Evolutionary conservation across 192 early-diverging fungal species (phyloP).

Genomic region (Backusella parvicylindrica): DNA sequence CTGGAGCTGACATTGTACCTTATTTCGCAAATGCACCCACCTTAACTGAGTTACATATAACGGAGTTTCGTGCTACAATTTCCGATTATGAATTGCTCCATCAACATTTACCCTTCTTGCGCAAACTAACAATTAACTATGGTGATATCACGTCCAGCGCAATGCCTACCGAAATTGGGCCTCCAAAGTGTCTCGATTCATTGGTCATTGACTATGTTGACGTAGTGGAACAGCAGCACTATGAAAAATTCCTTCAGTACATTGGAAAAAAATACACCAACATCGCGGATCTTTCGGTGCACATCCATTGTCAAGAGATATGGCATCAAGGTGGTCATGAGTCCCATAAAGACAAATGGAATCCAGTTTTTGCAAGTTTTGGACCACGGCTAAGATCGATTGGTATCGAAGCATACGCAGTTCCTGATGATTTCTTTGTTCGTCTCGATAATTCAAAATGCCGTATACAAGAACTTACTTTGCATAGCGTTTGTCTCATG

Average conservation of each 20-base stretch:
- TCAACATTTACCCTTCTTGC: background rate
- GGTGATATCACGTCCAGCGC: background rate
- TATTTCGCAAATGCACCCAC: background rate
- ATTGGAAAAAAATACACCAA: background rate
- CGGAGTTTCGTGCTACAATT: background rate
- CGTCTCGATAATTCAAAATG: background rate
- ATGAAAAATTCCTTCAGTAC: background rate
- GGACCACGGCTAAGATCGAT: background rate
- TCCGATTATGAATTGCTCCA: background rate
- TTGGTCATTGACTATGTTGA: background rate
- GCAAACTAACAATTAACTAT: background rate
- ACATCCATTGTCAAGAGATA: background rate
- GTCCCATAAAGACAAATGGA: background rate
- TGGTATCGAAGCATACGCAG: background rate
- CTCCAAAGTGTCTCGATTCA: background rate
- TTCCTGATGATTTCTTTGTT: background rate
- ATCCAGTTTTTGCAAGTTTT: background rate
- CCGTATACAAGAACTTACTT: background rate
- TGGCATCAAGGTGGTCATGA: background rate
- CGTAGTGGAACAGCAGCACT: background rate
- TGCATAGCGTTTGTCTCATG: background rate
- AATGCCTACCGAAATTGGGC: background rate
- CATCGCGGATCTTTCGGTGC: background rate
- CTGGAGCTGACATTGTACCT: background rate
- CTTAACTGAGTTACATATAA: background rate